Evolutionary conservation across 2,329 filamentous ascomycete genomes (phyloP).

Genomic region (Endoconidiophora laricicola): DNA sequence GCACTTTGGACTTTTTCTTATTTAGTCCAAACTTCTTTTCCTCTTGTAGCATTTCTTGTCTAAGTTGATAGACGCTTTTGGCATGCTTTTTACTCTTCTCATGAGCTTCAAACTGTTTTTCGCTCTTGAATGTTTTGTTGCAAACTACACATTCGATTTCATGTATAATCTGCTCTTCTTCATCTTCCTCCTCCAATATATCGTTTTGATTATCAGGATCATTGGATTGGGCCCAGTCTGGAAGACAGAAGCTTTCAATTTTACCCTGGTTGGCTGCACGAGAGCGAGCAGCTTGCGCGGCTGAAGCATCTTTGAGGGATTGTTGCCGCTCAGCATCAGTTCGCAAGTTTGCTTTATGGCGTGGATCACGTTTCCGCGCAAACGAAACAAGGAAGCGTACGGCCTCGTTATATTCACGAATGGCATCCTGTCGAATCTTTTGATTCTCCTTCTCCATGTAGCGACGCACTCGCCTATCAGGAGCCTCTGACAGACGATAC

Average conservation of each 20-base stretch:
- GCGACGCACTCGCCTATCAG: conserved; percentile 66
- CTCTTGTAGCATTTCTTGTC: conserved; percentile 69
- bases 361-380: conserved; percentile 77
- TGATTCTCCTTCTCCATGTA: conserved; percentile 94
- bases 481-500: conserved; percentile 69
- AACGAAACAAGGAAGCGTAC: conserved; percentile 76
- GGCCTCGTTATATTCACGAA: conserved; percentile 81
- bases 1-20: background rate
- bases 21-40: conserved; percentile 28
- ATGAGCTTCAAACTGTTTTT: conserved; percentile 79
- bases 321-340: conserved; percentile 69
- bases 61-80: conserved; percentile 68
- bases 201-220: conserved; percentile 36
- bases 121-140: conserved; percentile 69
- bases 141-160: conserved; percentile 63
- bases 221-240: conserved; percentile 34
- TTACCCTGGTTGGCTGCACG: conserved; percentile 68
- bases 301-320: conserved; percentile 57
- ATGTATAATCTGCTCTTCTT: conserved; percentile 35
- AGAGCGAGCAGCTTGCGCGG: conserved; percentile 69
- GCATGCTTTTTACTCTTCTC: conserved; percentile 94
- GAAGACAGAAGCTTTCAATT: conserved; percentile 25
- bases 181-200: conserved; percentile 38
- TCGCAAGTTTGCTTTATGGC: conserved; percentile 61
- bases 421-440: conserved; percentile 62